Conservation (phyloP, 2,329 filamentous ascomycete genomes). For the Ilyonectria robusta region DNA sequence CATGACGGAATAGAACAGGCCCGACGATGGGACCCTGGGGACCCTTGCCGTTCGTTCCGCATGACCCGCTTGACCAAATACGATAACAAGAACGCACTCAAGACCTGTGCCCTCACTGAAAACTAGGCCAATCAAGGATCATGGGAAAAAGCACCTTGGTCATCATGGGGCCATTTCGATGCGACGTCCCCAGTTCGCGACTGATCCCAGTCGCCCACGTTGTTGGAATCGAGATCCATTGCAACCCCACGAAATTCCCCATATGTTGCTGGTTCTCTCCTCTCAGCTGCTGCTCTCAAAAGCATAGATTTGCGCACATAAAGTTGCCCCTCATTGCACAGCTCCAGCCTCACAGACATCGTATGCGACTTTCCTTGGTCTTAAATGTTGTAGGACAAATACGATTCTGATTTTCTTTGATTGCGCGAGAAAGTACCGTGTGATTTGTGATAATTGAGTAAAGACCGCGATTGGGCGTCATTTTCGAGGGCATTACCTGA, state of each 20-base stretch:
- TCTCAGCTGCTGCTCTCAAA: constrained; percentile 4
- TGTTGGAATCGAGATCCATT: constrained; percentile 20
- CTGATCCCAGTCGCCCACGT: constrained; percentile 28
- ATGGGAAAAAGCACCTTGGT: constrained; percentile 5
- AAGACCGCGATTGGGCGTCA: background rate
- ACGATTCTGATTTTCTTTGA: background rate
- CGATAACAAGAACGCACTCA: constrained; percentile 10
- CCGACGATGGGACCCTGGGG: background rate
- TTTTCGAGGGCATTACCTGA: background rate
- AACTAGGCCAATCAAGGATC: constrained; percentile 14
- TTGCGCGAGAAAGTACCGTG: background rate
- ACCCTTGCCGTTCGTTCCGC: constrained; percentile 1
- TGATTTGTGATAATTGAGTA: constrained; percentile 1
- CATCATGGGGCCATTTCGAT: constrained; percentile 23
- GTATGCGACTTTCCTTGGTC: too few relatives aligned
- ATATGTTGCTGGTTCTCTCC: constrained; percentile 8
- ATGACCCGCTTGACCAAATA: constrained; percentile 14
- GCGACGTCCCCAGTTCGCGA: constrained; percentile 22
- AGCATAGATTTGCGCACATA: constrained; percentile 2
- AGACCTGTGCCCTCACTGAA: background rate
- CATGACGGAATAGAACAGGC: constrained; percentile 13
- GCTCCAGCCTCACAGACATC: background rate
- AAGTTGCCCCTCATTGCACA: background rate
- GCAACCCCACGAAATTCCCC: constrained; percentile 14
- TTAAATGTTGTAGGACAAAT: background rate